These are phyloP conservation scores for Exophiala sideris DNA, from an alignment of 2,329 filamentous ascomycete genomes.

Conservation along the genomic window DNA sequence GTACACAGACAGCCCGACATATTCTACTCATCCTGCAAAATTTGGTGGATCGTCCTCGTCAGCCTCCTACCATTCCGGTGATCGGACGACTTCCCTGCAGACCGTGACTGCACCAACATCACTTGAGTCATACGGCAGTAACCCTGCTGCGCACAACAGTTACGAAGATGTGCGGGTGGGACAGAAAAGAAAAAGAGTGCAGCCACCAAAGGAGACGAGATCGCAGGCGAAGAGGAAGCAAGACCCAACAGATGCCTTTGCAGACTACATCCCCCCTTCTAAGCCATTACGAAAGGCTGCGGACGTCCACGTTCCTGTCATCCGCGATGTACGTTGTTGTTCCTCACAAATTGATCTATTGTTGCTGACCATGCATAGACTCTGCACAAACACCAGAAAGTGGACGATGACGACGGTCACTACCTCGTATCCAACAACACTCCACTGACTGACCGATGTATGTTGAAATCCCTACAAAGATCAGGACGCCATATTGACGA, in stretches of 20 bases:
- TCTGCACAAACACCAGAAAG: conserved; percentile 61
- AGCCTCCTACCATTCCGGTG: conserved; percentile 70
- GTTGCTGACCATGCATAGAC: conserved; percentile 36
- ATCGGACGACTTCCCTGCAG: conserved; percentile 77
- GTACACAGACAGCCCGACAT: conserved; percentile 67
- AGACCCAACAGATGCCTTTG: conserved; percentile 67
- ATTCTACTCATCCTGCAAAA: conserved; percentile 70
- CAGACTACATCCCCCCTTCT: conserved; percentile 79
- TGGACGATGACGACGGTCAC: conserved; percentile 95
- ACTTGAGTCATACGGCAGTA: conserved; percentile 62
- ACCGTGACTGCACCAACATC: conserved; percentile 83
- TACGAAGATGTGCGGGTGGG: conserved; percentile 68
- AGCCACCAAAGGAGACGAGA: conserved; percentile 72
- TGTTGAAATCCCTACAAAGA: conserved; percentile 38
- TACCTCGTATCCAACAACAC: conserved; percentile 90
- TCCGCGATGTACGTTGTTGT: conserved; percentile 54
- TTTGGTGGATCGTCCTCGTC: conserved; percentile 64
- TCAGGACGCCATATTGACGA: conserved; percentile 4
- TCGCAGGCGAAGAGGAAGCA: conserved; percentile 76
- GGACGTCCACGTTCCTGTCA: conserved; percentile 64
- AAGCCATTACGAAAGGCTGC: conserved; percentile 87
- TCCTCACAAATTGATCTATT: background rate
- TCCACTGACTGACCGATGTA: conserved; percentile 84
- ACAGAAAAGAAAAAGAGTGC: conserved; percentile 80
- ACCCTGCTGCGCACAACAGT: conserved; percentile 47